Evolutionary conservation across 2,329 filamentous ascomycete genomes (phyloP), one percentile per base, ranked within the genome.

Genomic region (Coniochaeta sp.): DNA sequence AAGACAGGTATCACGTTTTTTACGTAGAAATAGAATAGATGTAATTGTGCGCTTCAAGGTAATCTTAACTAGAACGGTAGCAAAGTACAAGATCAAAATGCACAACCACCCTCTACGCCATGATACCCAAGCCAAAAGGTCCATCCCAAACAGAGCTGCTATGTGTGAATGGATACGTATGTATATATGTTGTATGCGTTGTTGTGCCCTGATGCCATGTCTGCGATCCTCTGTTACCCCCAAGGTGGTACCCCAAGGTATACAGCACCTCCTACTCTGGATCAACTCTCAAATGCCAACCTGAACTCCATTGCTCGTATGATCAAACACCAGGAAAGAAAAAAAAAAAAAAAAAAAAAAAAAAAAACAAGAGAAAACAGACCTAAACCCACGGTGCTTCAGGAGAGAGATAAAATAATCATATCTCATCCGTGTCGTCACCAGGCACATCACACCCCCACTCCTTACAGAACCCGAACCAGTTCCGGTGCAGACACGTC

Each of bases 391-490:
- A n/a, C n/a, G n/a, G n/a, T n/a, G n/a, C n/a, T n/a, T n/a, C n/a
- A n/a, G n/a, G n/a, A n/a, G n/a, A n/a, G n/a, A n/a, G n/a, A n/a
- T n/a, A n/a, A n/a, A n/a, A n/a, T n/a, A n/a, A n/a, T 58, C 36
- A 58, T 19, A 60, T 60, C 59, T 60, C 59, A n/a, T 60, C 59
- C 22, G 40, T 57, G 6, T 22, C 54, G 1, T 34, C 26, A 6
- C 16, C 58, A 19, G 22, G 11, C 12, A 17, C 67, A 1, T 66
- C 64, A 9, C 57, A 63, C 2, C 68, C 67, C 73, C 74, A 74
- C 38, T 75, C 70, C 58, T 73, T 74, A 62, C 78, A 80, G 31
- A 71, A 60, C 2, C 77, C 76, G 24, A 79, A 62, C 76, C 77
- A 79, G 62, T 67, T 74, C 57, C 74, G 71, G 16, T 63, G 67